Conservation (phyloP, 2,329 filamentous ascomycete genomes). For the Pyrenophora seminiperda region DNA sequence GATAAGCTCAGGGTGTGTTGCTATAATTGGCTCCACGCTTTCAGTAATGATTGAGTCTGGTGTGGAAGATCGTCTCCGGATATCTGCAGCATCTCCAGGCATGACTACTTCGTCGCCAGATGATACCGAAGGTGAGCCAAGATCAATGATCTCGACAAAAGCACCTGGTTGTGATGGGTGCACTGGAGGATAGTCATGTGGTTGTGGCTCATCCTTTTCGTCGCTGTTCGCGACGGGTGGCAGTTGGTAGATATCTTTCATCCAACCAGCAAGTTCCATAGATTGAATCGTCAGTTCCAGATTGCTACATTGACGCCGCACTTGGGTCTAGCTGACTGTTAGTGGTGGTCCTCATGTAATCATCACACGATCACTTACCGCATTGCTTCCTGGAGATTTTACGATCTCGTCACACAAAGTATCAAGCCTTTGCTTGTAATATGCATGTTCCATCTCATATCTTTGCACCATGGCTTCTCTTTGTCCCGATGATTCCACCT, state of each 20-base stretch:
- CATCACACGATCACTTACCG: constrained; percentile 16
- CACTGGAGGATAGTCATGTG: not conserved
- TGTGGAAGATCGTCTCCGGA: not conserved
- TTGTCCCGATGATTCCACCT: constrained; percentile 22
- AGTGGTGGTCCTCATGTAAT: not conserved
- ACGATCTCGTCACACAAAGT: constrained; percentile 26
- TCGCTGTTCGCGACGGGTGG: constrained; percentile 4
- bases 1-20: not conserved
- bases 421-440: constrained; percentile 26
- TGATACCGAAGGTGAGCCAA: constrained; percentile 24
- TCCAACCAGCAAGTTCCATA: constrained; percentile 59
- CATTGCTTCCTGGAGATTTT: constrained; percentile 56
- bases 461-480: constrained; percentile 17
- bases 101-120: constrained; percentile 6
- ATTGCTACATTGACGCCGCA: constrained; percentile 61
- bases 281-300: constrained; percentile 71
- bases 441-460: constrained; percentile 19
- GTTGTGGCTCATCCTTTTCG: constrained; percentile 1
- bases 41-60: constrained; percentile 8
- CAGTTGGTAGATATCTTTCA: constrained; percentile 29
- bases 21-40: constrained; percentile 8
- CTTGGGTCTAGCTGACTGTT: constrained; percentile 42
- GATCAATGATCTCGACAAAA: constrained; percentile 22
- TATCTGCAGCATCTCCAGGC: not conserved
- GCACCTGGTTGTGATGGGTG: not conserved